Percentiles rank a stretch among this genome's conserved stretches.
These are phyloP conservation scores for Suillus occidentalis DNA, from an alignment of 768 basidiomycete genomes.

Conservation along the genomic window DNA sequence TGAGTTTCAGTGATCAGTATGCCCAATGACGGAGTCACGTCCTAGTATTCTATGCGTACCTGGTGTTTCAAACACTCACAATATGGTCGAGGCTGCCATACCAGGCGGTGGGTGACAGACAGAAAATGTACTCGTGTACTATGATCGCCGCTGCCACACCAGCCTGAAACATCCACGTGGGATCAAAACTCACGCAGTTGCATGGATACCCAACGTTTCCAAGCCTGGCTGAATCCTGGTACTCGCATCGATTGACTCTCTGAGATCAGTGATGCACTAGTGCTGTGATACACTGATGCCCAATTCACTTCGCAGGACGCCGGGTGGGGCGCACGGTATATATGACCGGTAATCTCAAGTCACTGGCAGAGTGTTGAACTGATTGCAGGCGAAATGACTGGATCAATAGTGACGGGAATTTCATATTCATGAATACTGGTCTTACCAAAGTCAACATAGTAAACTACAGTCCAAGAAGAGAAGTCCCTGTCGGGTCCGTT, in stretches of 20 bases:
- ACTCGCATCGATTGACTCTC: slow-evolving; percentile 31
- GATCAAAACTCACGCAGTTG: neutral
- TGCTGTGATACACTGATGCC: slow-evolving; percentile 49
- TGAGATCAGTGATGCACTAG: slow-evolving; percentile 40
- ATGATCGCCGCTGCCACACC: neutral
- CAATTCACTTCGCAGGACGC: slow-evolving; percentile 54
- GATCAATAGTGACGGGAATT: neutral
- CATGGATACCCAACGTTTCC: neutral
- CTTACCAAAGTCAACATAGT: neutral
- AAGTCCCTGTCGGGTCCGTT: neutral
- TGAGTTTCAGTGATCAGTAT: neutral
- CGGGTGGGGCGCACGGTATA: slow-evolving; percentile 57
- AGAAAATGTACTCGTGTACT: neutral
- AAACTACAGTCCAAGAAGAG: neutral
- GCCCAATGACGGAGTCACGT: slow-evolving; percentile 47
- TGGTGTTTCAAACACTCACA: neutral
- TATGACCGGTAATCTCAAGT: slow-evolving; percentile 32
- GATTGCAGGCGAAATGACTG: neutral
- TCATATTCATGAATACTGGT: neutral
- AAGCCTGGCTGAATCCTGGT: neutral
- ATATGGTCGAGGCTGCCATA: slow-evolving; percentile 21
- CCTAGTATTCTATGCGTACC: slow-evolving; percentile 24
- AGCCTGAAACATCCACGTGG: neutral
- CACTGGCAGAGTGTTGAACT: neutral
- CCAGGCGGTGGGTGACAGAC: neutral